Conservation (phyloP, 495 filamentous ascomycete genomes). For the Hyaloscypha bicolor region DNA sequence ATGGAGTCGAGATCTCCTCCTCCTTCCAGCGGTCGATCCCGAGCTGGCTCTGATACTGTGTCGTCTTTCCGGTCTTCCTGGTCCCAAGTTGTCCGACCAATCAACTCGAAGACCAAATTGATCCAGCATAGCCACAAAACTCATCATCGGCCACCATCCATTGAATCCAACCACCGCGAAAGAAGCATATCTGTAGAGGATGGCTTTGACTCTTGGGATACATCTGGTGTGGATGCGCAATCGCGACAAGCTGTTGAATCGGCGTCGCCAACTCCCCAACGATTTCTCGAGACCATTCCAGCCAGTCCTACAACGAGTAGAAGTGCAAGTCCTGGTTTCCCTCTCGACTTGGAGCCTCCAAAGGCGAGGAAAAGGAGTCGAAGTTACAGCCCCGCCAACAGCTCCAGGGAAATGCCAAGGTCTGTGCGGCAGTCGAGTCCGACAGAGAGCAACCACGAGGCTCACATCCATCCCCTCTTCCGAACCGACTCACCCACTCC, state of each 20-base stretch:
- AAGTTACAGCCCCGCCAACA: conserved; percentile 29
- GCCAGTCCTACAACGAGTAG: conserved; percentile 54
- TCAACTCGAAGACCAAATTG: conserved; percentile 51
- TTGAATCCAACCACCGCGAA: conserved; percentile 37
- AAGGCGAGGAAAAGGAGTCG: conserved; percentile 34
- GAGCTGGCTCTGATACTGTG: conserved; percentile 46
- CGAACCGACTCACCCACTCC: conserved; percentile 72
- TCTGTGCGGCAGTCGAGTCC: conserved; percentile 30
- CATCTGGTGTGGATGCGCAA: conserved; percentile 60
- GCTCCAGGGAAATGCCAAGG: conserved; percentile 15
- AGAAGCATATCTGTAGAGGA: conserved; percentile 42
- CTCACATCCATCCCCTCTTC: conserved; percentile 86
- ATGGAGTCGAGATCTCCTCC: conserved; percentile 33
- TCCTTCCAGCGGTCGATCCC: conserved; percentile 28
- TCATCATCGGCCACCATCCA: conserved; percentile 25
- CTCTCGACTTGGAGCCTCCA: conserved; percentile 43
- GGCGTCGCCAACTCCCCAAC: conserved; percentile 45
- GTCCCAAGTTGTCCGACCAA: conserved; percentile 51
- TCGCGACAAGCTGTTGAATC: conserved; percentile 54
- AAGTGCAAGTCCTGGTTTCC: conserved; percentile 49
- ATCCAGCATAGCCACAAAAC: conserved; percentile 30
- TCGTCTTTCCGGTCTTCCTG: conserved; percentile 56
- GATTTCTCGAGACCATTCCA: conserved; percentile 62
- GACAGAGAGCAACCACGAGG: conserved; percentile 47
- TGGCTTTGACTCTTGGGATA: conserved; percentile 72